Conservation (phyloP, 768 basidiomycete species). For the Lanmaoa pseudosensibilis region DNA sequence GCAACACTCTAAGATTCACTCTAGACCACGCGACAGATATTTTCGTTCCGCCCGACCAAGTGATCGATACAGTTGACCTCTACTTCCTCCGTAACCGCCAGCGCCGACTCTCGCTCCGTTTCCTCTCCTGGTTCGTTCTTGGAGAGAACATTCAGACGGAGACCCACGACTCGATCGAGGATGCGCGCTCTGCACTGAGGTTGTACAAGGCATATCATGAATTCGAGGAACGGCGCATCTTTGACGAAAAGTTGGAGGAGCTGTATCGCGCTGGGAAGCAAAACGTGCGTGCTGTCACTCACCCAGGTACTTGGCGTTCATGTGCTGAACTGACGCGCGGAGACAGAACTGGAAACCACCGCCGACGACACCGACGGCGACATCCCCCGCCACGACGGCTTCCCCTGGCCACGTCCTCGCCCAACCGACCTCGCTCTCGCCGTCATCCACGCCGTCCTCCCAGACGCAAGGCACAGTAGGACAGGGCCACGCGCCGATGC, state of each 20-base stretch:
- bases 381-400: not conserved
- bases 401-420: not conserved
- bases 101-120: constrained; percentile 86
- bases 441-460: constrained; percentile 4
- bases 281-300: constrained; percentile 50
- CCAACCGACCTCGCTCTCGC: constrained; percentile 1
- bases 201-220: constrained; percentile 81
- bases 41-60: constrained; percentile 91
- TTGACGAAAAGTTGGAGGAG: constrained; percentile 87
- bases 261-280: constrained; percentile 76
- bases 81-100: constrained; percentile 82
- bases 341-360: constrained; percentile 65
- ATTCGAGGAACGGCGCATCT: constrained; percentile 71
- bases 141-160: constrained; percentile 90
- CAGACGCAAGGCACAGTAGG: not conserved
- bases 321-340: not conserved
- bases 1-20: not conserved
- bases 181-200: constrained; percentile 81
- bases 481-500: not conserved
- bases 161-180: constrained; percentile 98
- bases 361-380: constrained; percentile 6
- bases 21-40: constrained; percentile 59
- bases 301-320: not conserved
- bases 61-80: constrained; percentile 97
- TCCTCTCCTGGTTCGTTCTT: constrained; percentile 93